Evolutionary conservation across 768 basidiomycete species (phyloP), one percentile per base, ranked within the genome.

Genomic region (Serendipita sp.): DNA sequence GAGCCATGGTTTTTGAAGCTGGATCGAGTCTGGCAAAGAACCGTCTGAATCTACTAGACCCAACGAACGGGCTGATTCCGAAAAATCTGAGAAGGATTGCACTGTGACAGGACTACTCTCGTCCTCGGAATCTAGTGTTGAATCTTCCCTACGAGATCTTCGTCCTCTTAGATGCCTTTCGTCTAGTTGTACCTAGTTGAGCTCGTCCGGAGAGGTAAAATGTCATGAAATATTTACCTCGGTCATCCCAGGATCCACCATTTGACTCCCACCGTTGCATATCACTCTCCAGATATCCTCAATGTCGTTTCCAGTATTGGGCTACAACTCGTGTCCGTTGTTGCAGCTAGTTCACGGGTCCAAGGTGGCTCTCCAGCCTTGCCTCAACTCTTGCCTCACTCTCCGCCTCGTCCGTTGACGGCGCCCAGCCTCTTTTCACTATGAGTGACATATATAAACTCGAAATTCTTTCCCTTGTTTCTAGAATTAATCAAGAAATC

Each of bases 401-500:
- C 24, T 24, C 24, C 24, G 24, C 24, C 24, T 24, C 24, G 24
- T 24, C 24, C 24, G 24, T 24, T 24, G 24, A 24, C 24, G 24
- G 24, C 24, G 24, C 24, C 60, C 41, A 34, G 34, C 34, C 60
- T 34, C 41, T 11, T 24, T n/a, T 16, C 18, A 45, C 16, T 46
- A 67, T 65, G 68, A 69, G 72, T 69, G 92, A 94, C 76, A 78
- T 99, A 66, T 89, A 94, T 76, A 85, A 90, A 73, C 88, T 99
- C 74, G 96, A 98, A 74, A 80, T 88, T 66, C 84, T 99, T 56
- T 94, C 92, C 44, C 79, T 98, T 46, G 86, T 96, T 65, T 85
- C 88, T 66, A 89, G 90, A 73, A 89, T 99, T 70, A 88, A 88
- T 0, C 91, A 94, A 74, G 94, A 98, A 73, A 83, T 97, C 53